phyloP scores from a whole-genome alignment of 176 grass and related monocot genomes.

The Alopecurus myosuroides region DNA sequence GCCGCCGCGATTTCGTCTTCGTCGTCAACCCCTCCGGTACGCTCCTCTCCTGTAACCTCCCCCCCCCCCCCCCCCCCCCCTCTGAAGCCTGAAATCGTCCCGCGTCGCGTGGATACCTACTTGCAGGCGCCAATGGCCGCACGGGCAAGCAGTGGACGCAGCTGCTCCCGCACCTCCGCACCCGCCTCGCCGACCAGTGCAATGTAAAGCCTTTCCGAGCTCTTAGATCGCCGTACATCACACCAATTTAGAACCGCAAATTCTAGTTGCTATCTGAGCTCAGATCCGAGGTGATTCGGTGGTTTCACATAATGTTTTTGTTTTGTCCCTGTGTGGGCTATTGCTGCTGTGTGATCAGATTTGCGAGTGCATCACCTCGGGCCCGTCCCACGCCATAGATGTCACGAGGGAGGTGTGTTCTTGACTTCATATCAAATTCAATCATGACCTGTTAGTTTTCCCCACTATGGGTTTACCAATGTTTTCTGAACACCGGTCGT shows the following conservation, averaged over 20 bases:
- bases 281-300: conserved; percentile 22
- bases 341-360: conserved; percentile 37
- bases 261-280: background rate
- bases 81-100: background rate
- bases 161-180: conserved; percentile 71
- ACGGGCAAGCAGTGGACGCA: conserved; percentile 95
- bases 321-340: conserved; percentile 3
- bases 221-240: background rate
- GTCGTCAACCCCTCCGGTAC: conserved; percentile 85
- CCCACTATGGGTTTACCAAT: background rate
- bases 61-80: background rate
- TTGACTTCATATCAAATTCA: background rate
- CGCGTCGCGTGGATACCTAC: background rate
- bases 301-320: conserved; percentile 22
- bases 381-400: conserved; percentile 72
- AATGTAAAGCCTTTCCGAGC: conserved; percentile 47
- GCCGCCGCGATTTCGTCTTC: conserved; percentile 68
- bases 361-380: conserved; percentile 75
- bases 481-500: background rate
- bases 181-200: conserved; percentile 73
- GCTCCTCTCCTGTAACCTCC: background rate
- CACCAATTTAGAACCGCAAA: background rate
- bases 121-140: conserved; percentile 76
- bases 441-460: background rate
- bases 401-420: conserved; percentile 84